These are phyloP conservation scores for Yamadazyma ubonensis DNA, from an alignment of 805 yeast genomes.

Conservation along the genomic window DNA sequence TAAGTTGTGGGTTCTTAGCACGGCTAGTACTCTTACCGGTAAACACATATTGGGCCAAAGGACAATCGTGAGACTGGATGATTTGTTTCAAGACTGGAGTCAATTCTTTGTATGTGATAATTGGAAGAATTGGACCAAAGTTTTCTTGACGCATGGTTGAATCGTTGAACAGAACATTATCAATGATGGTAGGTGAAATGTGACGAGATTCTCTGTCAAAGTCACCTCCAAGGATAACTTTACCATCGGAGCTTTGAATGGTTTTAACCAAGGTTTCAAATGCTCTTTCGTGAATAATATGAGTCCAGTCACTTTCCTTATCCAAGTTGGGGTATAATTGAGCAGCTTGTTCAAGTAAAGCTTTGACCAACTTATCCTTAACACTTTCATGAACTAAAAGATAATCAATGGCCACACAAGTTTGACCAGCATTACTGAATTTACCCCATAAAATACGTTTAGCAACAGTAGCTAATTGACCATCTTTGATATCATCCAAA, in stretches of 20 bases:
- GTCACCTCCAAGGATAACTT: slow-evolving; percentile 48
- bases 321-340: slow-evolving; percentile 45
- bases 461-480: slow-evolving; percentile 45
- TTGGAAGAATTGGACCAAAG: slow-evolving; percentile 85
- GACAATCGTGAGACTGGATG: slow-evolving; percentile 59
- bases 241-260: slow-evolving; percentile 52
- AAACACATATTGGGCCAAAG: slow-evolving; percentile 78
- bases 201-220: slow-evolving; percentile 40
- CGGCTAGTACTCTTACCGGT: slow-evolving; percentile 44
- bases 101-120: slow-evolving; percentile 52
- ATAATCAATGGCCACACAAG: slow-evolving; percentile 89
- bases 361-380: slow-evolving; percentile 50
- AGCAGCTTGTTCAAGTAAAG: slow-evolving; percentile 37
- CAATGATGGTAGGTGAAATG: slow-evolving; percentile 74
- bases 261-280: slow-evolving; percentile 46
- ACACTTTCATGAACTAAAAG: slow-evolving; percentile 61
- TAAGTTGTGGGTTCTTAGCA: slow-evolving; percentile 43
- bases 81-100: slow-evolving; percentile 45
- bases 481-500: slow-evolving; percentile 46
- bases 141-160: slow-evolving; percentile 71
- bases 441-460: slow-evolving; percentile 76
- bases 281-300: slow-evolving; percentile 57
- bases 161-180: slow-evolving; percentile 63
- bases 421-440: slow-evolving; percentile 81
- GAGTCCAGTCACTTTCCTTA: slow-evolving; percentile 44